phyloP scores from a whole-genome alignment of 495 filamentous ascomycete genomes.

The Cairneyella variabilis region DNA sequence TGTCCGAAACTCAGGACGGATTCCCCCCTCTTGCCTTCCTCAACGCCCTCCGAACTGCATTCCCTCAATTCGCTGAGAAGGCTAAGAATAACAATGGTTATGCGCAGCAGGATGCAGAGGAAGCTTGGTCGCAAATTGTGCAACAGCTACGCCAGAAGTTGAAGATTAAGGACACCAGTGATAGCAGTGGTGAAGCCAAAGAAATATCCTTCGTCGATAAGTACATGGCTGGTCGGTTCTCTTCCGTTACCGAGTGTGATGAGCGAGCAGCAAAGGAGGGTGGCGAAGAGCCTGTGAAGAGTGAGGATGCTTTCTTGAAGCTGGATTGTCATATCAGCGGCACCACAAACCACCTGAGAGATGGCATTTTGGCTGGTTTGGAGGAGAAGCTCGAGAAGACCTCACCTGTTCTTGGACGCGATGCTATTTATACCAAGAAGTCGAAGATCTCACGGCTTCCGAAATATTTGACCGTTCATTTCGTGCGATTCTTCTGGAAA shows the following conservation, averaged over 20 bases:
- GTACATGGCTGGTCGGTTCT: constrained; percentile 79
- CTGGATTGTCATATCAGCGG: constrained; percentile 89
- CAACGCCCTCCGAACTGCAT: constrained; percentile 70
- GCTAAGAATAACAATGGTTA: constrained; percentile 77
- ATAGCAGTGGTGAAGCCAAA: constrained; percentile 31
- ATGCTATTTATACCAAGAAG: constrained; percentile 82
- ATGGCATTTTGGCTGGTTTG: constrained; percentile 78
- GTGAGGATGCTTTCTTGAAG: constrained; percentile 80
- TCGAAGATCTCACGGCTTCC: constrained; percentile 85
- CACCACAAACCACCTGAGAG: constrained; percentile 81
- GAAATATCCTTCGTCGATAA: constrained; percentile 80
- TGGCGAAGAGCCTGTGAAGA: constrained; percentile 63
- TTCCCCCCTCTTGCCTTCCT: constrained; percentile 85
- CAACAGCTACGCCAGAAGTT: constrained; percentile 79
- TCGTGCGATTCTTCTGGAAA: constrained; percentile 98
- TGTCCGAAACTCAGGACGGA: constrained; percentile 87
- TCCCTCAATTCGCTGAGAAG: constrained; percentile 92
- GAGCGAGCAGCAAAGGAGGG: constrained; percentile 72
- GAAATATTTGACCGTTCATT: constrained; percentile 94
- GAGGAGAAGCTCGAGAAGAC: constrained; percentile 88
- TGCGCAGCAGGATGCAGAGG: constrained; percentile 96
- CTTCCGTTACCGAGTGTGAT: constrained; percentile 74
- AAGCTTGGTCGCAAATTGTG: constrained; percentile 96
- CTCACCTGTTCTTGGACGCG: constrained; percentile 70
- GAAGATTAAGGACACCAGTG: constrained; percentile 50